These are phyloP conservation scores for Drechslerella stenobrocha DNA, from an alignment of 2,329 filamentous ascomycete species.

Conservation along the genomic window DNA sequence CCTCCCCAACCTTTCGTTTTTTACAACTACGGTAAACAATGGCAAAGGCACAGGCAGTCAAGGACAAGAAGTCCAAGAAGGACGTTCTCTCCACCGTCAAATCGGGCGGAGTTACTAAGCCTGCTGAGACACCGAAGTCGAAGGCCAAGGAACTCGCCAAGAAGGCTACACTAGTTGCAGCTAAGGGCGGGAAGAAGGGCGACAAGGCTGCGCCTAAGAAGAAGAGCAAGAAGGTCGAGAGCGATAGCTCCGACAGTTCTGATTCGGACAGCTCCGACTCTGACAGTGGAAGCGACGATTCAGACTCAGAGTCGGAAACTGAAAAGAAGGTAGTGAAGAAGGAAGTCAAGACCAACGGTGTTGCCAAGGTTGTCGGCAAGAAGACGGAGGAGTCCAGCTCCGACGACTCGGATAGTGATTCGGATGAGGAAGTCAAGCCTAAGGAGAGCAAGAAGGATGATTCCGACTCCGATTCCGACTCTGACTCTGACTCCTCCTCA, in stretches of 20 bases:
- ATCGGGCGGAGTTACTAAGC: constrained; percentile 69
- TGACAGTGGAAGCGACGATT: constrained; percentile 54
- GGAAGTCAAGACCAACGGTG: constrained; percentile 55
- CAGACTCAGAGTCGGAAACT: constrained; percentile 54
- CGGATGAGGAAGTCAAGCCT: constrained; percentile 51
- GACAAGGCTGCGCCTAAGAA: constrained; percentile 49
- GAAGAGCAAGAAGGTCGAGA: constrained; percentile 55
- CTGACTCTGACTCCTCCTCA: not conserved
- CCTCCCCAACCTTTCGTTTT: constrained; percentile 9
- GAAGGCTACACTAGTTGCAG: constrained; percentile 60
- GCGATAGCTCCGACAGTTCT: constrained; percentile 47
- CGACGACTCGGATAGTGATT: constrained; percentile 49
- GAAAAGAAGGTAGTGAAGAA: constrained; percentile 24
- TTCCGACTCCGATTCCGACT: constrained; percentile 39
- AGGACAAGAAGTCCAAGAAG: constrained; percentile 63
- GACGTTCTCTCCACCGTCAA: constrained; percentile 64
- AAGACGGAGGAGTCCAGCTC: constrained; percentile 16
- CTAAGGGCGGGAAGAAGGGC: constrained; percentile 55
- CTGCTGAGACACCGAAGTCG: constrained; percentile 66
- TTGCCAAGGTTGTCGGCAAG: constrained; percentile 54
- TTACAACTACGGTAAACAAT: constrained; percentile 58
- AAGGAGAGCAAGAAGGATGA: constrained; percentile 9
- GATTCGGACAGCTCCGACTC: constrained; percentile 51
- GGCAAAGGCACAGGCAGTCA: constrained; percentile 63
- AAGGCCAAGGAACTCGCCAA: constrained; percentile 71